A percentile compares a stretch with the other conserved stretches of the same genome.
These are phyloP conservation scores for Zymoseptoria pseudotritici DNA, from an alignment of 2,329 filamentous ascomycete species.

Conservation along the genomic window DNA sequence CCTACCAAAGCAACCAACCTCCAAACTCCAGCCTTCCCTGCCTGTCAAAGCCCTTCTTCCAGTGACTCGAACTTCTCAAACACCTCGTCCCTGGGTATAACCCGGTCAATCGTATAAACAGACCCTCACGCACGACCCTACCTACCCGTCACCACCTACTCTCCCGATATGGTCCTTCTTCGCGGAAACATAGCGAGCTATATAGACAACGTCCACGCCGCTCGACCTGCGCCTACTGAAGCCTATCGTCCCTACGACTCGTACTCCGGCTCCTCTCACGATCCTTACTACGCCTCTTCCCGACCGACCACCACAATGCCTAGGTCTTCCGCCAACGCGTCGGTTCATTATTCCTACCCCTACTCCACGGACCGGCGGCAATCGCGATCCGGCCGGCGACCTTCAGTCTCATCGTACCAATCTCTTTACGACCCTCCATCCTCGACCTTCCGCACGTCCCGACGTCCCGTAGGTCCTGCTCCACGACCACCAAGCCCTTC, in stretches of 20 bases:
- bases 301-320: background rate
- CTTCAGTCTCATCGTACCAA: background rate
- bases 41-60: background rate
- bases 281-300: background rate
- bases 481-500: background rate
- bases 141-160: background rate
- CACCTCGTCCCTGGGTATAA: background rate
- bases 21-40: background rate
- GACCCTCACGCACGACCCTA: background rate
- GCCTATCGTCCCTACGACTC: background rate
- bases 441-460: background rate
- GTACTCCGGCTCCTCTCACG: background rate
- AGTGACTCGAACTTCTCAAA: background rate
- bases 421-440: background rate
- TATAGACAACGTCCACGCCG: background rate
- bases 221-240: background rate
- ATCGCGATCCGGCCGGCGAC: background rate
- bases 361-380: background rate
- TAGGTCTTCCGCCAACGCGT: background rate
- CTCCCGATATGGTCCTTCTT: background rate
- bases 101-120: background rate
- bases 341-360: background rate
- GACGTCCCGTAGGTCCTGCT: background rate
- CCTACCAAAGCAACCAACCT: background rate
- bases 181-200: background rate